These are phyloP conservation scores for Hanseniaspora mollemarum DNA, from an alignment of 805 yeast genomes.

Conservation along the genomic window DNA sequence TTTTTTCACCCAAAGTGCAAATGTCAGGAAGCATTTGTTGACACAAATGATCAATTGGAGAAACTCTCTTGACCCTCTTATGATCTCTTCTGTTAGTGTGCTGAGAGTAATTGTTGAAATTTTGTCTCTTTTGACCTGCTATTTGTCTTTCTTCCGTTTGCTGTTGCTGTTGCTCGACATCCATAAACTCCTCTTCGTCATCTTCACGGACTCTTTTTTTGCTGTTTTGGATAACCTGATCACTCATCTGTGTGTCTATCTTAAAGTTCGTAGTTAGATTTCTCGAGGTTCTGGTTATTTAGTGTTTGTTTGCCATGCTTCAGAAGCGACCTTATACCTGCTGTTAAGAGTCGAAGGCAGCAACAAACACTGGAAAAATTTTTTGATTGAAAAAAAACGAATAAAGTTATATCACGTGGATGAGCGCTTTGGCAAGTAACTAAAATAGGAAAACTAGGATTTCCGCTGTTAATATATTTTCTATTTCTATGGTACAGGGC, in stretches of 20 bases:
- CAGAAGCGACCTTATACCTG: too few relatives aligned
- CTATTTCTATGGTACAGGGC: too few relatives aligned
- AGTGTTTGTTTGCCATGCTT: too few relatives aligned
- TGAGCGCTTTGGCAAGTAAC: too few relatives aligned
- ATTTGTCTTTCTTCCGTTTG: constrained; percentile 1
- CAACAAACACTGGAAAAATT: too few relatives aligned
- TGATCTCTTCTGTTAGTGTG: constrained; percentile 15
- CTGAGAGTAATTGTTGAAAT: constrained; percentile 2
- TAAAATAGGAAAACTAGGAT: too few relatives aligned
- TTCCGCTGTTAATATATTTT: too few relatives aligned
- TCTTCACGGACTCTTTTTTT: constrained; percentile 15
- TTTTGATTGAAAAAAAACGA: too few relatives aligned
- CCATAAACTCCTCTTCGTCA: constrained; percentile 12
- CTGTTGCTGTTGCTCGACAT: constrained; percentile 1
- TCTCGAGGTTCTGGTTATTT: too few relatives aligned
- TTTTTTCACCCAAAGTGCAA: constrained; percentile 49
- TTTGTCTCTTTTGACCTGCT: constrained; percentile 9
- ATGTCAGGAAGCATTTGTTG: constrained; percentile 41
- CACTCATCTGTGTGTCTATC: constrained; percentile 20
- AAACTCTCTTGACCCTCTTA: constrained; percentile 7
- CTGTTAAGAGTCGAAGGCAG: too few relatives aligned
- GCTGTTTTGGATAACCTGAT: background rate
- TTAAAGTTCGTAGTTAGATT: too few relatives aligned
- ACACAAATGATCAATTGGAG: constrained; percentile 32
- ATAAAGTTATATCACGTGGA: too few relatives aligned